Evolutionary conservation across 2,329 filamentous ascomycete species (phyloP).

Genomic region (Grosmannia penicillata): DNA sequence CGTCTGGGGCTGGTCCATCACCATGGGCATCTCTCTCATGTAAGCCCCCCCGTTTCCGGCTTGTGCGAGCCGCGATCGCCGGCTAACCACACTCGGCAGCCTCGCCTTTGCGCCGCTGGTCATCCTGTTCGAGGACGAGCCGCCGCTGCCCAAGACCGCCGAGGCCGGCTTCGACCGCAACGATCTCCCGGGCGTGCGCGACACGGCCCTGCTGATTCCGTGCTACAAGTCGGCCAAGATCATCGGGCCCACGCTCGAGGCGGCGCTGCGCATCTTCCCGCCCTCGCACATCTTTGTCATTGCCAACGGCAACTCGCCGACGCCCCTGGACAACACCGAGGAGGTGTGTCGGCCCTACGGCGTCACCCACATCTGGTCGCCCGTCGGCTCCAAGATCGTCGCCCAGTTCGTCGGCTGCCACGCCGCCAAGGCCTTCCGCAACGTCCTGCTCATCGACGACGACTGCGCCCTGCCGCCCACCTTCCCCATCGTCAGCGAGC

Average conservation of each 20-base stretch:
- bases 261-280: slow-evolving; percentile 4
- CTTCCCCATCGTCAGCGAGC: slow-evolving; percentile 4
- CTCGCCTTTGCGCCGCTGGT: slow-evolving; percentile 1
- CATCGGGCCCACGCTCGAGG: slow-evolving; percentile 4
- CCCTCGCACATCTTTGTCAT: slow-evolving; percentile 4
- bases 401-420: slow-evolving; percentile 5
- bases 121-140: slow-evolving; percentile 1
- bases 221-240: slow-evolving; percentile 5
- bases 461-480: slow-evolving; percentile 5
- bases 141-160: not conserved
- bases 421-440: not conserved
- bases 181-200: not conserved
- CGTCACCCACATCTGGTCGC: slow-evolving; percentile 6
- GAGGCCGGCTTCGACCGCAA: not conserved
- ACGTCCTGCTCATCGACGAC: slow-evolving; percentile 5
- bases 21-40: not conserved
- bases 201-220: slow-evolving; percentile 4
- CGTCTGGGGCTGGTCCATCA: slow-evolving; percentile 4
- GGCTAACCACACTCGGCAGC: too few species aligned
- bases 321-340: slow-evolving; percentile 5
- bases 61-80: too few species aligned
- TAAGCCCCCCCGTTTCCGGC: too few species aligned
- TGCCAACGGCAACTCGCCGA: slow-evolving; percentile 5
- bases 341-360: slow-evolving; percentile 3
- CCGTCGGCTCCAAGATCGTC: slow-evolving; percentile 5